Conservation (phyloP, 2,329 filamentous ascomycete species). For the Leptographium wingfieldii region DNA sequence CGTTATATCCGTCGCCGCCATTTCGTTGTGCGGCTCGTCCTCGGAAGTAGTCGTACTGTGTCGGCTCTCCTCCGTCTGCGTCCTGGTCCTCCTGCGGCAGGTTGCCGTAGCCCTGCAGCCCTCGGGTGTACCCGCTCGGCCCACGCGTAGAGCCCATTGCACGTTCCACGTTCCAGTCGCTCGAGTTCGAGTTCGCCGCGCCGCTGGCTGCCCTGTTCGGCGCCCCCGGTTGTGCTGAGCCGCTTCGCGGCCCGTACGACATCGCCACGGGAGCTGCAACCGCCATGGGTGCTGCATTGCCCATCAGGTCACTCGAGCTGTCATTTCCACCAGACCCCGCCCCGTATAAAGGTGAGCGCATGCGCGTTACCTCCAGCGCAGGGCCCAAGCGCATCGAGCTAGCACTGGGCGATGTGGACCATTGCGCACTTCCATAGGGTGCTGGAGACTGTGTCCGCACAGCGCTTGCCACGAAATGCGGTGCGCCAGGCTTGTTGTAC, state of each 20-base stretch:
- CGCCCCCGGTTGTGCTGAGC: background rate
- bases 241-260: background rate
- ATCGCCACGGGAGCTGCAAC: constrained; percentile 16
- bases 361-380: constrained; percentile 18
- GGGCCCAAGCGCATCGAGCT: constrained; percentile 12
- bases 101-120: constrained; percentile 46
- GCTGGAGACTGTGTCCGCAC: constrained; percentile 8
- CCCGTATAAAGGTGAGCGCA: constrained; percentile 35
- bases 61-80: constrained; percentile 26
- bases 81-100: constrained; percentile 40
- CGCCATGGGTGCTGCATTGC: constrained; percentile 39
- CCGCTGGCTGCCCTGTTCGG: background rate
- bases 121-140: constrained; percentile 42
- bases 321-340: constrained; percentile 32
- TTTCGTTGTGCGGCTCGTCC: constrained; percentile 16
- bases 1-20: constrained; percentile 8
- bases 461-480: background rate
- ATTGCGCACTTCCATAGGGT: constrained; percentile 2
- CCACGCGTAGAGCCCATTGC: constrained; percentile 23
- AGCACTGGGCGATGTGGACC: constrained; percentile 11
- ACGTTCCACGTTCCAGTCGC: constrained; percentile 15
- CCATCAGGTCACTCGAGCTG: constrained; percentile 39
- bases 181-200: background rate
- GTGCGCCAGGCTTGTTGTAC: constrained; percentile 8
- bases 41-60: constrained; percentile 46